phyloP scores from a whole-genome alignment of 768 basidiomycete genomes.

The Candolleomyces aberdarensis region DNA sequence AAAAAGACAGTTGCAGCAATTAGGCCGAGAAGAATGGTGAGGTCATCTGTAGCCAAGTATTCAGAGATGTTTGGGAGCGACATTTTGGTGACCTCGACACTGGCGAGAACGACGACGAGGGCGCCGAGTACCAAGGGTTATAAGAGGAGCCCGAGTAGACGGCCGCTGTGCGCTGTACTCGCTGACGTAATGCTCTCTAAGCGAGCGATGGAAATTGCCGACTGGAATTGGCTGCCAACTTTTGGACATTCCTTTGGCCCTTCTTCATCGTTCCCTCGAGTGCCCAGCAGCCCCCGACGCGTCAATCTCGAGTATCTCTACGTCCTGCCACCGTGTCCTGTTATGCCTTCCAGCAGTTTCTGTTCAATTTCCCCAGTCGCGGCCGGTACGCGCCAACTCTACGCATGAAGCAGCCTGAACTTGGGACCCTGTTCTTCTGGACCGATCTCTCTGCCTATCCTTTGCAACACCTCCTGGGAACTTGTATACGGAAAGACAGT shows the following conservation, averaged over 20 bases:
- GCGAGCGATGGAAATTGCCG: conserved; percentile 1
- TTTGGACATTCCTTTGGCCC: background rate
- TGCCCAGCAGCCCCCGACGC: background rate
- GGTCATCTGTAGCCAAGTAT: conserved; percentile 72
- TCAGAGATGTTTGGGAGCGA: conserved; percentile 42
- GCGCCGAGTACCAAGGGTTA: background rate
- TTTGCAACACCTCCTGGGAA: conserved; percentile 4
- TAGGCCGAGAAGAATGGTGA: conserved; percentile 73
- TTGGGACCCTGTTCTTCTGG: conserved; percentile 1
- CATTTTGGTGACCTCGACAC: conserved; percentile 13
- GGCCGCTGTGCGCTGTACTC: background rate
- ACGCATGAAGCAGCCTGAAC: conserved; percentile 1
- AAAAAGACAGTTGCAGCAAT: conserved; percentile 75
- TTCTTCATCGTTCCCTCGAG: conserved; percentile 2
- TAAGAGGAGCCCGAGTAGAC: background rate
- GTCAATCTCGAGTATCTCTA: background rate
- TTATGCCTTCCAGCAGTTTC: background rate
- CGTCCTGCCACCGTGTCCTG: background rate
- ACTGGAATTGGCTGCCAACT: background rate
- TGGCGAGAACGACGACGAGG: background rate
- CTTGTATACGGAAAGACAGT: background rate
- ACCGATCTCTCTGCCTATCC: background rate
- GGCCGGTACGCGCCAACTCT: background rate
- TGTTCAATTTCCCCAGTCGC: background rate
- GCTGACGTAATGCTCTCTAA: background rate